phyloP scores from a whole-genome alignment of 805 yeast species.

The Lipomyces sp. region DNA sequence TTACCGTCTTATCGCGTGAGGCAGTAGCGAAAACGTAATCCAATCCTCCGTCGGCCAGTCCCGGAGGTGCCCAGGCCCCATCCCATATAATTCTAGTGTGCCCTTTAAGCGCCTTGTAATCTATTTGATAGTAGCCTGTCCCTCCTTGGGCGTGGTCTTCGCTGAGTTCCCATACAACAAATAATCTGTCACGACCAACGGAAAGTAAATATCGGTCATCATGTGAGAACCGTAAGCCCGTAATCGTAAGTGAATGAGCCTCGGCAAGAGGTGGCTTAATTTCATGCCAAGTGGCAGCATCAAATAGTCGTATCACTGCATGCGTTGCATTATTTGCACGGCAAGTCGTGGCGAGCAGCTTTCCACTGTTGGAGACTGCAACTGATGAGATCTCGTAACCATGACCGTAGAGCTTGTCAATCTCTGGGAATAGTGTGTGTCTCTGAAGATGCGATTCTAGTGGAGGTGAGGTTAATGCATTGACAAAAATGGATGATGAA shows the following conservation, averaged over 20 bases:
- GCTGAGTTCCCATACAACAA: constrained; percentile 69
- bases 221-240: constrained; percentile 76
- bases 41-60: neutral
- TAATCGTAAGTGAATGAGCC: constrained; percentile 84
- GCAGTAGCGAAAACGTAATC: constrained; percentile 51
- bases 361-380: constrained; percentile 67
- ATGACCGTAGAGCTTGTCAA: constrained; percentile 94
- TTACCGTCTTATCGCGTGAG: constrained; percentile 74
- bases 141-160: constrained; percentile 39
- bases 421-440: constrained; percentile 91
- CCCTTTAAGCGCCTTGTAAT: constrained; percentile 63
- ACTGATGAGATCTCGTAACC: constrained; percentile 90
- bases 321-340: constrained; percentile 81
- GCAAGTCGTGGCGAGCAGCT: constrained; percentile 85
- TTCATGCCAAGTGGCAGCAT: constrained; percentile 64
- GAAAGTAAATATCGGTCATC: constrained; percentile 61
- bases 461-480: constrained; percentile 64
- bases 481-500: constrained; percentile 53
- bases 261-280: constrained; percentile 55
- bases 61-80: constrained; percentile 75
- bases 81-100: constrained; percentile 96
- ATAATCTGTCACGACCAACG: constrained; percentile 88
- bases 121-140: constrained; percentile 50
- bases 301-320: constrained; percentile 82
- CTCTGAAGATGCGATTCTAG: constrained; percentile 90